These are phyloP conservation scores for Mortierella sp. DNA, from an alignment of 371 early-diverging fungal genomes.

Conservation along the genomic window DNA sequence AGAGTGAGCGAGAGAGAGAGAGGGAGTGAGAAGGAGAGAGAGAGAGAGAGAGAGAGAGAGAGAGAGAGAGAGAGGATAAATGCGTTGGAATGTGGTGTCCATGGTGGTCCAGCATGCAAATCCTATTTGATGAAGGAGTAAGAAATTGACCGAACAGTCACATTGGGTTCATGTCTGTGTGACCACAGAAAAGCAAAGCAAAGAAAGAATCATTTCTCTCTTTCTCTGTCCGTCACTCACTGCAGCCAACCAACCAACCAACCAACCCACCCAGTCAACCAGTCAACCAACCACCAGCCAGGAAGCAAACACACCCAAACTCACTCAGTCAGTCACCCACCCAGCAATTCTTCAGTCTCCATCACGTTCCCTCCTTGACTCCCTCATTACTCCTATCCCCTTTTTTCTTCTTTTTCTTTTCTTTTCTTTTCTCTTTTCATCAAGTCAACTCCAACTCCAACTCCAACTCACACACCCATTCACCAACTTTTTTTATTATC, in stretches of 20 bases:
- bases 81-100: background rate
- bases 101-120: background rate
- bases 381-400: background rate
- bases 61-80: background rate
- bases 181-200: background rate
- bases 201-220: background rate
- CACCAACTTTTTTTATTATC: background rate
- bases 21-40: no score
- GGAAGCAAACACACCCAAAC: background rate
- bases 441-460: background rate
- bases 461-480: background rate
- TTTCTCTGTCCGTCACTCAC: no score
- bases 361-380: background rate
- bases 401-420: background rate
- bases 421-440: background rate
- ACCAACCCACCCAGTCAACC: background rate
- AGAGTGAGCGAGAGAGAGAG: background rate
- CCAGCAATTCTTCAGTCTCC: background rate
- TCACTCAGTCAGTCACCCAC: background rate
- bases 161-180: background rate
- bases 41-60: no score
- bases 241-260: no score
- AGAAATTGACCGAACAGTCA: background rate
- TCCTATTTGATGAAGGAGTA: background rate
- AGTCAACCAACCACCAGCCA: background rate